These are phyloP conservation scores for Yamadazyma pseudoaaseri DNA, from an alignment of 1,139 yeast species.

Conservation along the genomic window DNA sequence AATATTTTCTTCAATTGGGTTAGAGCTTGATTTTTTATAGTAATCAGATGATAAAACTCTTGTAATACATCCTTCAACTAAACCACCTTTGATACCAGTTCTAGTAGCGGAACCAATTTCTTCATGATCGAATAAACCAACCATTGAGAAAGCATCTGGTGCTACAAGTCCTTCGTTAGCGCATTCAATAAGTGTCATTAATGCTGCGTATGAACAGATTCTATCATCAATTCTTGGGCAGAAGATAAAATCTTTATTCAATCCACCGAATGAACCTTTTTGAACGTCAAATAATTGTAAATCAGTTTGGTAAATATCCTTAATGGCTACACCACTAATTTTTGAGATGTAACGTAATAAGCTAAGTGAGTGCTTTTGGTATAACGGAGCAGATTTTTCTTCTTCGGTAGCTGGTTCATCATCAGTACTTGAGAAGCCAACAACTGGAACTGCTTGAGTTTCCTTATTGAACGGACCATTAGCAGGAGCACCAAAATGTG, in stretches of 20 bases:
- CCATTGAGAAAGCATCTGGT: slow-evolving; percentile 33
- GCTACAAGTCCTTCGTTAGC: slow-evolving; percentile 17
- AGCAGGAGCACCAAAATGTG: slow-evolving; percentile 38
- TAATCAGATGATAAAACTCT: slow-evolving; percentile 29
- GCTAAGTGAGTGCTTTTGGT: slow-evolving; percentile 35
- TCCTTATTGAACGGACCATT: slow-evolving; percentile 35
- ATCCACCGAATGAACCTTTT: slow-evolving; percentile 40
- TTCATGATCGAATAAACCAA: slow-evolving; percentile 43
- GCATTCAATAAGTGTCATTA: slow-evolving; percentile 32
- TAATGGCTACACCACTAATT: slow-evolving; percentile 25
- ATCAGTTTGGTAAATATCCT: slow-evolving; percentile 33
- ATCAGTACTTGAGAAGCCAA: slow-evolving; percentile 28
- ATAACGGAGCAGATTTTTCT: slow-evolving; percentile 34
- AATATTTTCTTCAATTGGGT: slow-evolving; percentile 22
- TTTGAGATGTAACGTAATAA: slow-evolving; percentile 35
- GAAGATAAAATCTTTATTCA: slow-evolving; percentile 37
- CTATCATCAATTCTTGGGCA: slow-evolving; percentile 48
- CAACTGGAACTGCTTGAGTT: slow-evolving; percentile 42
- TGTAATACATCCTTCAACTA: slow-evolving; percentile 34
- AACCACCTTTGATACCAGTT: slow-evolving; percentile 42
- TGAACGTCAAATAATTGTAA: slow-evolving; percentile 45
- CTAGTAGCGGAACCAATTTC: slow-evolving; percentile 45
- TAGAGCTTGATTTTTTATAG: slow-evolving; percentile 14
- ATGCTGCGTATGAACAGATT: slow-evolving; percentile 42
- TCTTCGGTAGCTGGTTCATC: slow-evolving; percentile 27